Base-by-base conservation (phyloP, 2,329 filamentous ascomycete genomes). In the Pseudocercospora crystallina region DNA sequence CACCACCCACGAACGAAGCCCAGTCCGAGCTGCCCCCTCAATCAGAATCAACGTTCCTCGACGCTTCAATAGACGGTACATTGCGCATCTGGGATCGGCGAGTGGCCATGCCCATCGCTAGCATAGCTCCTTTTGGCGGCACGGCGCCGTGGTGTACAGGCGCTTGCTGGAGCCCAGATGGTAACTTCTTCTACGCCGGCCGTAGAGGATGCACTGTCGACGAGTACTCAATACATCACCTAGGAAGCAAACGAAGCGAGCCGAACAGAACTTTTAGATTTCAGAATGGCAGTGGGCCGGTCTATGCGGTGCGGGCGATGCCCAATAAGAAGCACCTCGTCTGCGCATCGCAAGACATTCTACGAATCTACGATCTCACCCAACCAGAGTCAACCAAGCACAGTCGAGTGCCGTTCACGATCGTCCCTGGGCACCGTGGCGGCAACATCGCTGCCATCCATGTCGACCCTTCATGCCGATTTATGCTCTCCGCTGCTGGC, bases 81-180 rank as follows among this genome's bases (percentile, higher is more conserved):
- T 77, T 99, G 38, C 86, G 90, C n/a, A 84, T 99, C 59, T 99
- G 94, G 92, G 95, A 99, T 65, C 78, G 86, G 2, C 84, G 94
- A 14, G 82, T 87, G 56, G 81, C 81, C 1, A 80, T 86, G 32
- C 87, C 92, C 0, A 79, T 96, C 1, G 90, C 94, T 2, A 83
- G 85, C 26, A 92, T 97, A 49, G 77, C 79, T 1, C 89, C 87
- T 13, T 78, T 84, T 9, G 81, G 83, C 9, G 84, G 84, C 13
- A 88, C 90, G 0, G 92, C 94, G 1, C 94, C 92, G 0, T 99
- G 92, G 92, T 97, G 92, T 70, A 96, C 96, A 84, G 91, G 89
- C 59, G 90, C 90, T 1, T 96, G 90, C 73, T 99, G 94, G 94
- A 92, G 87, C 47, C 90, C 90, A 0, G 89, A 96, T 67, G 94